phyloP scores from a whole-genome alignment of 2,329 filamentous ascomycete genomes.

The Fusarium guadeloupense region DNA sequence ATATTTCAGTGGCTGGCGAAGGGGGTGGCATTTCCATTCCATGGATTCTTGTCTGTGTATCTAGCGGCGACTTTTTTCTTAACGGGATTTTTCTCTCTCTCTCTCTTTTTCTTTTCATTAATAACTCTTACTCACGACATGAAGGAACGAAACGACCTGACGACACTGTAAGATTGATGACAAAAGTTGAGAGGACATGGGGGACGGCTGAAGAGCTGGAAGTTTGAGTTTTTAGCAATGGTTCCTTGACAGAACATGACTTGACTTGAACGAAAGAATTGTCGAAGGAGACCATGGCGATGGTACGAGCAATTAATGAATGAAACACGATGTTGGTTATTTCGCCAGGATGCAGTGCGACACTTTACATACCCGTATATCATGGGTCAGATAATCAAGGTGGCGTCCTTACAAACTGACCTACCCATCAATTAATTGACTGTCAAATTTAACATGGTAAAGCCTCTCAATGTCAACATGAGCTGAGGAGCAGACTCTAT shows the following conservation, averaged over 20 bases:
- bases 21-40: conserved; percentile 35
- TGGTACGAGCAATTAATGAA: conserved; percentile 13
- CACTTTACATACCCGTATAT: too few species aligned
- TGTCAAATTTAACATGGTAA: not conserved
- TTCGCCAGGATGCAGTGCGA: not conserved
- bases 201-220: not conserved
- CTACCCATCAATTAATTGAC: not conserved
- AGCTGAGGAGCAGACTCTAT: not conserved
- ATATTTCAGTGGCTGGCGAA: conserved; percentile 38
- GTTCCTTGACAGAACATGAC: not conserved
- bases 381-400: too few species aligned
- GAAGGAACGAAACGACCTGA: conserved; percentile 22
- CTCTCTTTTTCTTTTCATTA: conserved; percentile 24
- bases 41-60: conserved; percentile 41
- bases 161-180: conserved; percentile 31
- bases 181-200: conserved; percentile 10
- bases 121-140: conserved; percentile 31
- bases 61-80: conserved; percentile 39
- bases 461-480: not conserved
- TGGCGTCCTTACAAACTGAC: too few species aligned
- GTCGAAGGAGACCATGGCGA: conserved; percentile 4
- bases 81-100: conserved; percentile 33
- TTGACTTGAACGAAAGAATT: not conserved
- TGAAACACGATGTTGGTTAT: conserved; percentile 16
- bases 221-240: not conserved